Evolutionary conservation across 345 rosid species (phyloP), one percentile per base, ranked within the genome.

Genomic region (Moricandia moricandioides): DNA sequence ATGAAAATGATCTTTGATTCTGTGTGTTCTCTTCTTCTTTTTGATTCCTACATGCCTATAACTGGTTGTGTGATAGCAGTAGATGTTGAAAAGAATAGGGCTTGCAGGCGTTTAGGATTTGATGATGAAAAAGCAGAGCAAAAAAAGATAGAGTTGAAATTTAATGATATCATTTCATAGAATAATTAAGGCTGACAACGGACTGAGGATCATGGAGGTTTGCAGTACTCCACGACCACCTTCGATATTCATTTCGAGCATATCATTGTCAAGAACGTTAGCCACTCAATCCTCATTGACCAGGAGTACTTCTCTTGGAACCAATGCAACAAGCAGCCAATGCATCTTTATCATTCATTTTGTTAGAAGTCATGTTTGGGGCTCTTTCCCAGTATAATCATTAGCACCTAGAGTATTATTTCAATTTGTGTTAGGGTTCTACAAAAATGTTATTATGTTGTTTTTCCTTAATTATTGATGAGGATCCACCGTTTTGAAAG

Each of bases 161-260:
- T 40, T 40, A 40, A 40, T 40, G 47, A 40, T 40, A 40, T 40
- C 14, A 11, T 40, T 40, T 40, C 14, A 40, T 40, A 40, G 47
- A 40, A 40, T 40, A 40, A 21, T 21, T 21, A 21, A 62, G 8
- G 82, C 83, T 0, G 71, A 79, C 37, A 82, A 80, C 57, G 85
- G 86, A 0, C 18, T 82, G 8, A 80, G 86, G 65, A 78, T 85
- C 74, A 35, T 83, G 83, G 85, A 78, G 78, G 0, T 78, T 77
- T 37, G 66, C 69, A 17, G 72, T 71, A 58, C 29, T 26, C 67
- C 12, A 72, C 62, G 55, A 72, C 72, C 43, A 76, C 81, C 27
- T 70, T 71, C 2, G 81, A 65, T 7, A 77, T 77, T 34, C 72
- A 77, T 57, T 77, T 70, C 11, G 40, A 58, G 45, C 62, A 77